A percentile compares a stretch with the other conserved stretches of the same genome.
These are phyloP conservation scores for Nyssa sinensis DNA, from an alignment of 148 eudicot genomes.

Conservation along the genomic window DNA sequence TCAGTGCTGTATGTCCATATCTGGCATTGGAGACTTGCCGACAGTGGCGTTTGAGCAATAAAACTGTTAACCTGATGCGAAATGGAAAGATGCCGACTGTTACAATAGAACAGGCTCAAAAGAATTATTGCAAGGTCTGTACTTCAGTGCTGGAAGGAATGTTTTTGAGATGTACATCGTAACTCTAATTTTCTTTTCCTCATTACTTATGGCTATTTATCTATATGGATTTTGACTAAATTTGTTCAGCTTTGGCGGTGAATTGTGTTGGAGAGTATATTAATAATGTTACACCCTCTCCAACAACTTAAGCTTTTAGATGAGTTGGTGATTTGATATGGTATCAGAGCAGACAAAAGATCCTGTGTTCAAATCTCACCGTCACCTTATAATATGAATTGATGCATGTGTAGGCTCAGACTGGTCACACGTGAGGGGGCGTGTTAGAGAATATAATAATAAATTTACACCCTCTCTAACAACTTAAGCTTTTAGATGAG, in stretches of 20 bases:
- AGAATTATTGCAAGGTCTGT: conserved; percentile 93
- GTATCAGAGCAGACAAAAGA: too few relatives aligned
- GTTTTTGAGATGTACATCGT: neutral
- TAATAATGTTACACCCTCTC: too few relatives aligned
- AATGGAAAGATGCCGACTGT: conserved; percentile 98
- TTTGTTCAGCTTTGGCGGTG: conserved; percentile 1
- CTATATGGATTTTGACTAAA: neutral
- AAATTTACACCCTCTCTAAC: too few relatives aligned
- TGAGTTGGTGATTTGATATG: too few relatives aligned
- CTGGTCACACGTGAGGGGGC: too few relatives aligned
- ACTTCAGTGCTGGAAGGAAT: conserved; percentile 2
- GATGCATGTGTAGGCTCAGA: too few relatives aligned
- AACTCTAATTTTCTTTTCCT: neutral
- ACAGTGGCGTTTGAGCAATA: conserved; percentile 96
- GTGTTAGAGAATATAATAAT: too few relatives aligned
- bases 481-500: too few relatives aligned
- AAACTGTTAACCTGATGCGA: conserved; percentile 95
- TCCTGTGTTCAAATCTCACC: too few relatives aligned
- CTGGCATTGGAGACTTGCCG: conserved; percentile 97
- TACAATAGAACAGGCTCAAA: conserved; percentile 97
- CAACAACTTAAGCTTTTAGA: too few relatives aligned
- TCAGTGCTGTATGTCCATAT: conserved; percentile 96
- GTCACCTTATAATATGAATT: too few relatives aligned
- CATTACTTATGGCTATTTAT: neutral
- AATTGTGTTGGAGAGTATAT: too few relatives aligned